Base-by-base conservation (phyloP, 73 alveolate species). In the Tetrahymena thermophila region DNA sequence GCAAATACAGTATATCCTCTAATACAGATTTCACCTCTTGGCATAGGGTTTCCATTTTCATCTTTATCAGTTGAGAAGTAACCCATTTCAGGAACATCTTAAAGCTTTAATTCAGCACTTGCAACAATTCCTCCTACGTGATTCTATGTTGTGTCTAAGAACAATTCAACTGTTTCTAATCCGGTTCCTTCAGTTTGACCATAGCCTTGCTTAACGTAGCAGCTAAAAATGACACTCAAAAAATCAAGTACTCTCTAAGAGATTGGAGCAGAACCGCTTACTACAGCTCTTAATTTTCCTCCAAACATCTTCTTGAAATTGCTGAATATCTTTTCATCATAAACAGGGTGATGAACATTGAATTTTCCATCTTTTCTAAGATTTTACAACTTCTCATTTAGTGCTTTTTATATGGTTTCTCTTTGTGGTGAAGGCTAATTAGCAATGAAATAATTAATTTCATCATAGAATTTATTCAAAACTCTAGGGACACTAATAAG, bases 11-110 rank as follows among this genome's bases (percentile, higher is more conserved):
- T 95, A 35, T 94, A 96, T 21, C 99, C 99, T 96, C 96, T 97
- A 94, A 94, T 94, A 95, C 99, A 97, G 85, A 97, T 94, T 85
- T 97, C 99, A 37, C 99, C 99, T 95, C 98, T 96, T 28, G 99
- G 99, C 35, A 93, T 94, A 17, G 97, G 96, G 19, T 94, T 84
- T 31, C 97, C 98, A 83, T 93, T 34, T 83, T 96, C 98, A n/a
- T 94, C 94, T 21, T 34, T 43, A 94, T 97, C 99, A 25, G 94
- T 97, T 14, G 96, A 96, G 93, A 43, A 44, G 96, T 97, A 97
- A 84, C 95, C 85, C 98, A 97, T 97, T 35, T 97, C 99, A 34
- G 98, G 97, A 34, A 96, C 97, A 93, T 97, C 99, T 25, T 93
- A 95, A 34, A 97, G 96, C 93, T 96, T 97, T 6, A 97, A 34